phyloP scores from a whole-genome alignment of 2,329 filamentous ascomycete genomes.

The Aureobasidium musti region DNA sequence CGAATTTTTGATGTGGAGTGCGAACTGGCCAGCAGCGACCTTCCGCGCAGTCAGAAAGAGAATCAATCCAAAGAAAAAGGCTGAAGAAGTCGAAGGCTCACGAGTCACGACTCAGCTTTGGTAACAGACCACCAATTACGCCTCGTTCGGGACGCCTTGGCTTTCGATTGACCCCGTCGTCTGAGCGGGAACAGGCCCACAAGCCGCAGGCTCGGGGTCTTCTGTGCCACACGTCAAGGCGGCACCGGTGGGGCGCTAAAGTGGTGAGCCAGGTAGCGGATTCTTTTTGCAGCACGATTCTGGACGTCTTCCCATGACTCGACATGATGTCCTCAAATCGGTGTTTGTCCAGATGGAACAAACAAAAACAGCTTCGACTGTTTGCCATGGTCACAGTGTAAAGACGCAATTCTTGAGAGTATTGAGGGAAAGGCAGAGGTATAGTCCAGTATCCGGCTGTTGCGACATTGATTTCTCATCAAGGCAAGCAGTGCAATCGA shows the following conservation, averaged over 20 bases:
- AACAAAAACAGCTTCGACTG: not conserved
- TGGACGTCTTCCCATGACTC: slow-evolving; percentile 15
- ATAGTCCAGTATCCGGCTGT: not conserved
- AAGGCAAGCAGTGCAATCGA: slow-evolving; percentile 10
- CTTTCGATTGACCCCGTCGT: not conserved
- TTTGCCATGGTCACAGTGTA: no score
- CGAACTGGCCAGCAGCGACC: no score
- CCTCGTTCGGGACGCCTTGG: not conserved
- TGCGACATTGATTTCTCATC: not conserved
- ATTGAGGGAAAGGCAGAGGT: not conserved
- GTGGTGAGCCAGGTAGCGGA: not conserved
- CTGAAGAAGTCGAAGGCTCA: not conserved
- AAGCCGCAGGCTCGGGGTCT: not conserved
- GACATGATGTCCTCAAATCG: not conserved
- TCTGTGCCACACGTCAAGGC: not conserved
- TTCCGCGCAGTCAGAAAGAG: not conserved
- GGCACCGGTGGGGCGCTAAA: not conserved
- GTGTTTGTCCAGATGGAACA: not conserved
- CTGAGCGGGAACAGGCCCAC: slow-evolving; percentile 10
- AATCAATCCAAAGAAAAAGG: not conserved
- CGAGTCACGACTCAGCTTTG: not conserved
- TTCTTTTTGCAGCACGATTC: slow-evolving; percentile 10
- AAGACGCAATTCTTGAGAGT: no score
- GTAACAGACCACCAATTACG: not conserved
- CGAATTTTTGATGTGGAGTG: no score